Base-by-base conservation (phyloP, 108 stramenopile species). In the Cyclotella sp. region DNA sequence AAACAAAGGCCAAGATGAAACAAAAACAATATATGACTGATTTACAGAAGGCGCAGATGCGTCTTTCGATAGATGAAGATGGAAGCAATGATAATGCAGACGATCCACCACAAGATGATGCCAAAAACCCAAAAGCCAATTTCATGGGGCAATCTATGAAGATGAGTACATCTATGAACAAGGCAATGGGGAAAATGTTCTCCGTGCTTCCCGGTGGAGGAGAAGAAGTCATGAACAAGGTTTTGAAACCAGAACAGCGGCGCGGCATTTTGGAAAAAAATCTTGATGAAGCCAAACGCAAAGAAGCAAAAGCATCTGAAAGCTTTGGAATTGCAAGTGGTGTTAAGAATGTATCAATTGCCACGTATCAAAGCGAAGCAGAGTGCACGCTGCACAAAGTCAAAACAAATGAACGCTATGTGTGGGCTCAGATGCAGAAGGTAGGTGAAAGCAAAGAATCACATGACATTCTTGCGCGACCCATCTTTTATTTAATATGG, bases 141-240 rank as follows among this genome's bases (percentile, higher is more conserved):
- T 55, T 49, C 16, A 69, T 65, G 53, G 46, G 34, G 4, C 46
- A 58, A 49, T 66, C 71, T 0, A 74, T 41, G 34, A 80, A 83
- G 34, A 77, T 76, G 45, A 51, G 58, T 26, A 30, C 68, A 39
- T 51, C 69, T 16, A 68, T 90, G 65, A 85, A 75, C 40, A 90
- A 86, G 68, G 87, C 85, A 9, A 71, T 90, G 65, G 87, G 85
- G 6, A 85, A 86, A 52, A 86, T 90, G 80, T 78, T 90, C 28
- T 73, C 79, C 14, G 82, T 82, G 13, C 62, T 88, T 24, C 86
- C 88, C 22, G 67, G 87, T 47, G 86, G 87, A 0, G 93, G 90
- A 24, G 90, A 89, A 28, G 79, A 90, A 34, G 90, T 89, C 6
- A 88, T 93, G 87, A 70, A 75, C 27, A 90, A 91, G 43, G 88